phyloP scores from a whole-genome alignment of 164 flowering plant genomes.

The Aristolochia fimbriata region DNA sequence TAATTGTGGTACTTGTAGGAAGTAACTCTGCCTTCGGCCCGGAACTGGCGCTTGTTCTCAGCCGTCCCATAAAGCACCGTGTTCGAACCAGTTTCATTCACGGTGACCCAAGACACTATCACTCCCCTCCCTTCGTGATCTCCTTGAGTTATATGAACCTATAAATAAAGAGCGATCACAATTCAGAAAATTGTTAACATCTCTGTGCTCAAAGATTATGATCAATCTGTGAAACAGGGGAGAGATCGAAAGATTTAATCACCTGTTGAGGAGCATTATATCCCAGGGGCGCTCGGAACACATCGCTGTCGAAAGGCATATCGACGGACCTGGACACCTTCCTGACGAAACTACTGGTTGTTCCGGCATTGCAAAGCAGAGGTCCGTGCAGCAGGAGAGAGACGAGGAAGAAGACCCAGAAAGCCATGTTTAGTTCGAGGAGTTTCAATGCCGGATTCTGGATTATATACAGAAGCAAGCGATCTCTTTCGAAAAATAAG shows the following conservation, averaged over 20 bases:
- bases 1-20: conserved; percentile 35
- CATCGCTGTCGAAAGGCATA: conserved; percentile 31
- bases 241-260: background rate
- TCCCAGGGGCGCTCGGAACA: conserved; percentile 27
- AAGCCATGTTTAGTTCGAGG: background rate
- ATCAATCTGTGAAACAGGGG: background rate
- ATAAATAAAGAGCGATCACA: background rate
- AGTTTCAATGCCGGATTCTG: background rate
- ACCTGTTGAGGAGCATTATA: conserved; percentile 54
- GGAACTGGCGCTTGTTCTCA: conserved; percentile 9
- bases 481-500: background rate
- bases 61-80: conserved; percentile 27
- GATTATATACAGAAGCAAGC: background rate
- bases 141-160: conserved; percentile 62
- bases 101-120: conserved; percentile 55
- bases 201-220: no score
- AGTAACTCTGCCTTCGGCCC: conserved; percentile 18
- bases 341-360: conserved; percentile 26
- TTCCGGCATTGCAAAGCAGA: conserved; percentile 23
- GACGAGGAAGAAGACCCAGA: background rate
- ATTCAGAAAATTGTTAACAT: background rate
- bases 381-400: conserved; percentile 10
- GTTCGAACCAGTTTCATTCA: conserved; percentile 32
- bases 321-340: conserved; percentile 17
- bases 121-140: conserved; percentile 35